These are phyloP conservation scores for Epichloe sp. DNA, from an alignment of 2,329 filamentous ascomycete species.

Conservation along the genomic window DNA sequence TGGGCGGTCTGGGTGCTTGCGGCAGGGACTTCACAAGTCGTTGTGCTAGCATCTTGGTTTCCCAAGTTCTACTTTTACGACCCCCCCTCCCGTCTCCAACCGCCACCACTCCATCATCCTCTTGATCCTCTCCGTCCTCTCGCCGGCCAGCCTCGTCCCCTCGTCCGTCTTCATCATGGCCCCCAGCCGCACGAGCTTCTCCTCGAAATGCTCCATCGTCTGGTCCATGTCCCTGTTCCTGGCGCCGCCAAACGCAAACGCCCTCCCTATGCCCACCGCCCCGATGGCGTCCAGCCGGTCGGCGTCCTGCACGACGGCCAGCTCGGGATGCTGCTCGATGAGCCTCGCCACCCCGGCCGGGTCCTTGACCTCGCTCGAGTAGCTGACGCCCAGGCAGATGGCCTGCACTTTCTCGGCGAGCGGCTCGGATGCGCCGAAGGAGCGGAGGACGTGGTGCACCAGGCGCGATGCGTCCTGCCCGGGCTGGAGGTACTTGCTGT, in stretches of 20 bases:
- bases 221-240: slow-evolving; percentile 45
- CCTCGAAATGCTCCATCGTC: slow-evolving; percentile 61
- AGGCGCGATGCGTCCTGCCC: slow-evolving; percentile 43
- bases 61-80: too few relatives aligned
- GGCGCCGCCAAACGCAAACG: slow-evolving; percentile 51
- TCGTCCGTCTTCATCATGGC: slow-evolving; percentile 51
- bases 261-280: slow-evolving; percentile 68
- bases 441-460: slow-evolving; percentile 40
- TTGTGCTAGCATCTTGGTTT: too few relatives aligned
- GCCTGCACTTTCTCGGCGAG: slow-evolving; percentile 56
- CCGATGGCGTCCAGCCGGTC: slow-evolving; percentile 87
- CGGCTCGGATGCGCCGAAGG: slow-evolving; percentile 38
- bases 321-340: slow-evolving; percentile 46
- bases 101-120: slow-evolving; percentile 45
- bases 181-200: slow-evolving; percentile 58
- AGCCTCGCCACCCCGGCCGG: slow-evolving; percentile 45
- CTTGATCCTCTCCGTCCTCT: slow-evolving; percentile 38
- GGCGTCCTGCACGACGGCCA: slow-evolving; percentile 77
- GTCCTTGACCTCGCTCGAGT: slow-evolving; percentile 57
- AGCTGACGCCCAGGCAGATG: slow-evolving; percentile 67
- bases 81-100: slow-evolving; percentile 28
- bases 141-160: slow-evolving; percentile 38
- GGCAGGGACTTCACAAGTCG: too few relatives aligned
- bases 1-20: too few relatives aligned
- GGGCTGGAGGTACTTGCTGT: slow-evolving; percentile 61